A percentile compares a stretch with the other conserved stretches of the same genome.
These are phyloP conservation scores for Prunus dulcis DNA, from an alignment of 306 rosid genomes.

Conservation along the genomic window DNA sequence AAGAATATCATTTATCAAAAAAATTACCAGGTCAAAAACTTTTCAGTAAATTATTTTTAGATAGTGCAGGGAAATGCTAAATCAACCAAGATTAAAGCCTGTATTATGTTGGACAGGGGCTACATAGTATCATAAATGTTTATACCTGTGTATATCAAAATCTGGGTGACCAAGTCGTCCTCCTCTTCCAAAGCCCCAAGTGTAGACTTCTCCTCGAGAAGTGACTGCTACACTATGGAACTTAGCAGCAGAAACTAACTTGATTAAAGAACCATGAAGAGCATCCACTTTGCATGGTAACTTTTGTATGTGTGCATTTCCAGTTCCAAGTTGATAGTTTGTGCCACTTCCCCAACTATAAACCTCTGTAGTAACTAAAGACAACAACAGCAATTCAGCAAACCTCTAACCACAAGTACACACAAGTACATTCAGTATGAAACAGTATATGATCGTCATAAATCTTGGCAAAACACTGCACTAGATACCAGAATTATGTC, in stretches of 20 bases:
- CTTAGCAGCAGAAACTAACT: constrained; percentile 81
- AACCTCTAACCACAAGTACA: constrained; percentile 2
- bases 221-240: constrained; percentile 93
- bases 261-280: constrained; percentile 61
- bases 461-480: constrained; percentile 26
- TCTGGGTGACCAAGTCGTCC: constrained; percentile 98
- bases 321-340: constrained; percentile 98
- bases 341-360: constrained; percentile 98
- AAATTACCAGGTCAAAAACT: neutral
- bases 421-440: constrained; percentile 1
- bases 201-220: constrained; percentile 70
- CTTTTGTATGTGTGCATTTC: constrained; percentile 88
- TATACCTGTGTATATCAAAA: constrained; percentile 94
- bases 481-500: constrained; percentile 53
- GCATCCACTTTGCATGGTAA: constrained; percentile 90
- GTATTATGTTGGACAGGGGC: no score
- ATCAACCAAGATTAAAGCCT: neutral
- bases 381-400: constrained; percentile 26
- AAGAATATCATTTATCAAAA: neutral
- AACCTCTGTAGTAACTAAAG: constrained; percentile 76
- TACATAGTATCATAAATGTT: neutral
- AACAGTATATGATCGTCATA: constrained; percentile 19
- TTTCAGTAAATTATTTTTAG: neutral
- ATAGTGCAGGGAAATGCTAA: neutral
- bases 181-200: constrained; percentile 99